Base-by-base conservation (phyloP, 2,329 filamentous ascomycete species). In the Alternaria sp. region DNA sequence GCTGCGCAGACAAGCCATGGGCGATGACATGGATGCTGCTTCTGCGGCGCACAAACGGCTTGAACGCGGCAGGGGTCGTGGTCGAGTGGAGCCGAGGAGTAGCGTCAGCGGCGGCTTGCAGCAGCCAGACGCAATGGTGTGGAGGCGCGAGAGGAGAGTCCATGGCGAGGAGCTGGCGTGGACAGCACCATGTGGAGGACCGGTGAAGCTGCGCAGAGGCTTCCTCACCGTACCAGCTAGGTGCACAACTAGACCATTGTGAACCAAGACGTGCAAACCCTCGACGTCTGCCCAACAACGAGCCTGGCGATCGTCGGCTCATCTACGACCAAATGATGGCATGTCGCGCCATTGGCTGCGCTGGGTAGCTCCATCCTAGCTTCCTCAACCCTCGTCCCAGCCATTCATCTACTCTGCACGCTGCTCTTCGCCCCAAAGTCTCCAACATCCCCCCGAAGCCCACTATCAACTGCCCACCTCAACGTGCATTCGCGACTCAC, bases 101-200 rank as follows among this genome's bases (percentile, higher is more conserved):
- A 66, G 65, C 59, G 63, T 60, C 63, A 61, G 62, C 63, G 56
- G 60, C 62, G 61, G 56, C 61, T 14, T 60, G 53, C 57, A 63
- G 64, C 52, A 52, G 36, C 31, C 45, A 48, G 39, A 50, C 37
- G 56, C 34, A 48, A 37, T 14, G 60, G 60, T 58, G 57, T 33
- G 29, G 44, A 31, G 29, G 44, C 42, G 42, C 44, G 44, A 17
- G 31, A 24, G 44, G 36, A 49, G 56, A 26, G 39, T 29, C 29
- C 29, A 46, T 31, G 24, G 36, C 41, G 21, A 49, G 36, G 31
- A 21, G 44, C 52, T 24, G 11, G 24, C 21, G 37, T 42, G 28
- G 14, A 51, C 21, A 24, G 39, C 54, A 11, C 11, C 17, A 7
- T n/a, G 29, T 13, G 14, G 17, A 36, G 24, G 29, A 48, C 44